Conservation (phyloP, 176 grass and related monocot genomes). For the Themeda triandra region DNA sequence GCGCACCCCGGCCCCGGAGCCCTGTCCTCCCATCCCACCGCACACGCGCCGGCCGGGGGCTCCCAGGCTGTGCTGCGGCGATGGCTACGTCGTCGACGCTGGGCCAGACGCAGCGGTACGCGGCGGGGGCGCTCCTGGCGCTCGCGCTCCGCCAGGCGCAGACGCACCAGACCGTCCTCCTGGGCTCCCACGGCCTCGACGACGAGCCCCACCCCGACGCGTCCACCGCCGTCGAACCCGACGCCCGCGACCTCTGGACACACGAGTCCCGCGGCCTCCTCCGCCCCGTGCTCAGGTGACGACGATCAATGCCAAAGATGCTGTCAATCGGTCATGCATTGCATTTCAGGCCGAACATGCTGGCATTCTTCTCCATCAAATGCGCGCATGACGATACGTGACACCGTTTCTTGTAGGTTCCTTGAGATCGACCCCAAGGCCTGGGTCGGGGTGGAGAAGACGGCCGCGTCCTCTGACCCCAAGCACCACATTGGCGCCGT, state of each 20-base stretch:
- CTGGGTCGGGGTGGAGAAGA: constrained; percentile 86
- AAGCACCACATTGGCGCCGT: constrained; percentile 95
- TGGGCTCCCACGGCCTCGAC: constrained; percentile 60
- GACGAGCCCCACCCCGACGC: constrained; percentile 19
- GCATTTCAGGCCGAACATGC: neutral
- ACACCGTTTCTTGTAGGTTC: constrained; percentile 49
- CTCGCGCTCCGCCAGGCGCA: constrained; percentile 92
- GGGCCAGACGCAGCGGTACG: constrained; percentile 81
- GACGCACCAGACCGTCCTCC: constrained; percentile 78
- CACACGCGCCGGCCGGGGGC: neutral
- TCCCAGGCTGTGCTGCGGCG: neutral
- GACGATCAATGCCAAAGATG: no score
- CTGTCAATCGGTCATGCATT: neutral
- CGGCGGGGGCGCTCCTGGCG: constrained; percentile 79
- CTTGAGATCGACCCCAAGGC: constrained; percentile 86
- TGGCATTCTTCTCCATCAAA: neutral
- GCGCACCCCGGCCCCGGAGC: neutral
- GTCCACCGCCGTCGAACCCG: constrained; percentile 30
- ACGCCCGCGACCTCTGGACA: constrained; percentile 67
- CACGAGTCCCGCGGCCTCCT: constrained; percentile 88
- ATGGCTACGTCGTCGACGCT: constrained; percentile 67
- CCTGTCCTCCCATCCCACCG: neutral
- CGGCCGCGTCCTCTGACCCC: constrained; percentile 58
- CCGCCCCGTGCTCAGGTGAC: constrained; percentile 78
- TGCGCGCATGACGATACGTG: neutral